phyloP scores from a whole-genome alignment of 352 stramenopile species.

The Phytophthora pinifolia region DNA sequence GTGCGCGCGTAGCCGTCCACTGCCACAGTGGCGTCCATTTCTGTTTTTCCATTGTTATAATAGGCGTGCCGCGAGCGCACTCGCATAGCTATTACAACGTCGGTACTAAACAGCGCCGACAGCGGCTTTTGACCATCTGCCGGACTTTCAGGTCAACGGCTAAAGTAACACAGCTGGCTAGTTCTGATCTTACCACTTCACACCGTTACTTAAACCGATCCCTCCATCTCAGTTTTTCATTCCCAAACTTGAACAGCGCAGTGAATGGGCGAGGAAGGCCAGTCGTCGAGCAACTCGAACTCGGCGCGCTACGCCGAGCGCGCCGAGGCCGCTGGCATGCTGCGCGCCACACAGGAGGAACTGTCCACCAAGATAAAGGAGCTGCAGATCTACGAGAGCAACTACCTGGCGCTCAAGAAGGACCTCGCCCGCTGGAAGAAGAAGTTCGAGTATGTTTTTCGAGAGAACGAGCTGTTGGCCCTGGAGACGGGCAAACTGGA shows the following conservation, averaged over 20 bases:
- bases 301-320: conserved; percentile 65
- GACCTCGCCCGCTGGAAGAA: conserved; percentile 83
- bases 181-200: conserved; percentile 2
- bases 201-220: conserved; percentile 3
- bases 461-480: conserved; percentile 84
- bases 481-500: conserved; percentile 87
- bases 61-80: too few relatives aligned
- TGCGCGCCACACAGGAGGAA: conserved; percentile 77
- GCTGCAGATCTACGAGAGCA: conserved; percentile 80
- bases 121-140: too few relatives aligned
- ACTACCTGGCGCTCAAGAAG: conserved; percentile 79
- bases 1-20: too few relatives aligned
- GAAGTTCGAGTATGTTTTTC: conserved; percentile 87
- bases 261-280: conserved; percentile 21
- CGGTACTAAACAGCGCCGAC: too few relatives aligned
- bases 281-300: conserved; percentile 62
- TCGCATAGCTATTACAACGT: too few relatives aligned
- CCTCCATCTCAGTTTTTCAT: neutral
- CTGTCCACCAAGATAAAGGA: conserved; percentile 77
- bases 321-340: conserved; percentile 56
- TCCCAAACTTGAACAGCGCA: neutral
- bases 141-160: too few relatives aligned
- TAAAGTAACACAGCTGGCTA: too few relatives aligned
- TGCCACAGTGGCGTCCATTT: too few relatives aligned
- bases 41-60: too few relatives aligned